Percentiles rank a stretch among this genome's conserved stretches.
These are phyloP conservation scores for Chromera velia DNA, from an alignment of 73 alveolate species.

Conservation along the genomic window DNA sequence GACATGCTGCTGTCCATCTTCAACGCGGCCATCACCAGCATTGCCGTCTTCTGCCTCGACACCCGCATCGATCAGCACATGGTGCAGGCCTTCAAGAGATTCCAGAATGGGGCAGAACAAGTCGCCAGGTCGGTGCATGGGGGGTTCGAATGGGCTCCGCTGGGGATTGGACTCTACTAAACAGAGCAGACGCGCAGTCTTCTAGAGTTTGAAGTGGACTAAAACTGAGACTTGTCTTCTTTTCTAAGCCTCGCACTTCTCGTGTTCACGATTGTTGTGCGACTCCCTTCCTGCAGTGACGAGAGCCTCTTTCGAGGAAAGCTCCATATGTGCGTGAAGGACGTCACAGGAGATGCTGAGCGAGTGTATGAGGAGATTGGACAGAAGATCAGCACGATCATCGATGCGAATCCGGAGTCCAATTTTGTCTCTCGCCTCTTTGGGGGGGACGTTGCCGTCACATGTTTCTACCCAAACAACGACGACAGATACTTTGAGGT, in stretches of 20 bases:
- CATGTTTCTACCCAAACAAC: no score
- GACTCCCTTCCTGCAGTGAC: no score
- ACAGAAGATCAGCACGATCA: slow-evolving; percentile 10
- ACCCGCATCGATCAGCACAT: slow-evolving; percentile 33
- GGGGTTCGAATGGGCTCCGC: no score
- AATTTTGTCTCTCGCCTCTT: slow-evolving; percentile 7
- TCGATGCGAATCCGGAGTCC: slow-evolving; percentile 3
- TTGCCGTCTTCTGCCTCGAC: slow-evolving; percentile 38
- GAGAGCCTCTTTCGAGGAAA: slow-evolving; percentile 4
- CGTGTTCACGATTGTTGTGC: no score
- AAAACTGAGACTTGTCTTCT: no score
- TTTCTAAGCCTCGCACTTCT: no score
- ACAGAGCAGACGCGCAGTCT: no score
- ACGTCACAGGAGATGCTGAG: slow-evolving; percentile 6
- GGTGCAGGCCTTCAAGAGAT: slow-evolving; percentile 3
- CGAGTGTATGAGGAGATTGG: slow-evolving; percentile 8
- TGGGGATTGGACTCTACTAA: no score
- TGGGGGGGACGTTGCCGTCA: slow-evolving; percentile 6
- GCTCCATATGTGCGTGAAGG: slow-evolving; percentile 11
- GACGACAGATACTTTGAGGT: no score
- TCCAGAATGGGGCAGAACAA: slow-evolving; percentile 19
- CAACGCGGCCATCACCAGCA: slow-evolving; percentile 42
- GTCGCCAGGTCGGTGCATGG: no score
- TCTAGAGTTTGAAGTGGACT: no score
- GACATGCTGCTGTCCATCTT: slow-evolving; percentile 46